These are phyloP conservation scores for Turritis glabra DNA, from an alignment of 345 rosid genomes.

Conservation along the genomic window DNA sequence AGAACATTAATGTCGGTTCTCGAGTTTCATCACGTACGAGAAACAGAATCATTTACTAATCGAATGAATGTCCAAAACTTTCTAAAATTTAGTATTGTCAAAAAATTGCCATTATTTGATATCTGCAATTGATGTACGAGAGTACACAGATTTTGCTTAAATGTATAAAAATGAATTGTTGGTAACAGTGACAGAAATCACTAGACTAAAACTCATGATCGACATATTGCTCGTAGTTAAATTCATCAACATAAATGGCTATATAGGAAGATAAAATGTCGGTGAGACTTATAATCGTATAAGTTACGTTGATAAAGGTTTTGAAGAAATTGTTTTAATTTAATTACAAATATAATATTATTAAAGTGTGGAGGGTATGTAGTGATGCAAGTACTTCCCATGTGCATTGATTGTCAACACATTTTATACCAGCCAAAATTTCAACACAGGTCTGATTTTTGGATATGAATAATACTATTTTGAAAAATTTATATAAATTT, in stretches of 20 bases:
- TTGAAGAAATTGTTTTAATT: neutral
- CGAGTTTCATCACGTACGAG: neutral
- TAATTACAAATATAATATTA: neutral
- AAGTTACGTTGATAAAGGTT: neutral
- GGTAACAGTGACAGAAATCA: neutral
- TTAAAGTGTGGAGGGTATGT: constrained; percentile 16
- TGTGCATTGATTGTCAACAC: constrained; percentile 31
- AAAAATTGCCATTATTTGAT: neutral
- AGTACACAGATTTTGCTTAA: neutral
- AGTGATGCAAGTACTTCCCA: constrained; percentile 26
- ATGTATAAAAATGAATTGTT: neutral
- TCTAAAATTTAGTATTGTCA: neutral
- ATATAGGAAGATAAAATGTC: constrained; percentile 23
- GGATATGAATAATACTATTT: neutral
- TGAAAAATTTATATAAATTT: neutral
- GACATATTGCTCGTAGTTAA: too few species aligned
- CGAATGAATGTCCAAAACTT: neutral
- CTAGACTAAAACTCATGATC: neutral
- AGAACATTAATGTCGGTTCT: constrained; percentile 5
- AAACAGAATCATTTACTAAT: neutral
- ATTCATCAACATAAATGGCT: constrained; percentile 6
- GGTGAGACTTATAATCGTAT: constrained; percentile 1
- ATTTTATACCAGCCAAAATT: constrained; percentile 27
- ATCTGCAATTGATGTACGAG: neutral
- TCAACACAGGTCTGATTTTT: neutral